Evolutionary conservation across 352 stramenopile genomes (phyloP).

Genomic region (Phytophthora multivora): DNA sequence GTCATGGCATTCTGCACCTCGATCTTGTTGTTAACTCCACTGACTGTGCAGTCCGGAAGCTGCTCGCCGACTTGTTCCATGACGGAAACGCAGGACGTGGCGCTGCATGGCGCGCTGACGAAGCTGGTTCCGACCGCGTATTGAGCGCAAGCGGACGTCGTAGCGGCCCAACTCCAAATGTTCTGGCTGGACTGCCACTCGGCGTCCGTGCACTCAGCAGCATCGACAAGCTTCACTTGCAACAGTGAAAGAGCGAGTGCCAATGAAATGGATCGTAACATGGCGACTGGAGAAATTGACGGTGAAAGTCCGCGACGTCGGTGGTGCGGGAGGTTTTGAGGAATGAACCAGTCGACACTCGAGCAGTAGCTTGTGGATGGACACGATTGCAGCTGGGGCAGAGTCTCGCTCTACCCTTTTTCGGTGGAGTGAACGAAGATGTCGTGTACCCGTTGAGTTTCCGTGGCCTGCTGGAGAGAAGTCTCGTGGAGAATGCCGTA

Average conservation of each 20-base stretch:
- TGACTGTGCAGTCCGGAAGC: conserved; percentile 17
- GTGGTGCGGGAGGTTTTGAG: neutral
- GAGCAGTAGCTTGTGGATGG: neutral
- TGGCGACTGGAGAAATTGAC: neutral
- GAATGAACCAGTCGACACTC: conserved; percentile 3
- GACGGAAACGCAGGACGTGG: conserved; percentile 12
- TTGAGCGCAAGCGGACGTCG: conserved; percentile 18
- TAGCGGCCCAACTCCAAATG: conserved; percentile 17
- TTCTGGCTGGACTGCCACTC: conserved; percentile 16
- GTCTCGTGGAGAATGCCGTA: too few relatives aligned
- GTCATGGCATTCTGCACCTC: conserved; percentile 28
- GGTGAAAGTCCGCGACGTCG: neutral
- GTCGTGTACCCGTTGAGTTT: conserved; percentile 1
- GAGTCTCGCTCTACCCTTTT: neutral
- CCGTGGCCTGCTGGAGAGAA: neutral
- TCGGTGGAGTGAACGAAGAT: too few relatives aligned
- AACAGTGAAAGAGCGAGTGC: neutral
- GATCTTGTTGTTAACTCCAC: conserved; percentile 27
- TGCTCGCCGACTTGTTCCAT: conserved; percentile 27
- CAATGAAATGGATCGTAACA: neutral
- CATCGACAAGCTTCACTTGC: neutral
- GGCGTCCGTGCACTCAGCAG: conserved; percentile 19
- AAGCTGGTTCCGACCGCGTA: conserved; percentile 15
- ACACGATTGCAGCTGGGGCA: conserved; percentile 1
- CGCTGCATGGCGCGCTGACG: conserved; percentile 20